These are phyloP conservation scores for Triticum dicoccoides DNA, from an alignment of 176 grass and related monocot species.

Conservation along the genomic window DNA sequence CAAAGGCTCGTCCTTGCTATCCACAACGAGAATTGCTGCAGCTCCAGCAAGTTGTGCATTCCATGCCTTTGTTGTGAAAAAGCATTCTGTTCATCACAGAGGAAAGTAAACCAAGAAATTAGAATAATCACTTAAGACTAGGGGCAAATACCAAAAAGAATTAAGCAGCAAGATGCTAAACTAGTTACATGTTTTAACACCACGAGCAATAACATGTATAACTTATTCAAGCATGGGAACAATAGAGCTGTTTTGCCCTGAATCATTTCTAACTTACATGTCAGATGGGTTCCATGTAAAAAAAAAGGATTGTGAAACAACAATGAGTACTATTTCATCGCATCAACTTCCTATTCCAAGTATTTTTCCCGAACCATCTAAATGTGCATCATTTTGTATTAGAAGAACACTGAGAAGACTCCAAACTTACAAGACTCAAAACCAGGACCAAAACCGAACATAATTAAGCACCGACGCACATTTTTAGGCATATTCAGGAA, in stretches of 20 bases:
- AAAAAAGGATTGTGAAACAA: not conserved
- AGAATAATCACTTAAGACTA: slow-evolving; percentile 5
- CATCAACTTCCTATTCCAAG: too few relatives aligned
- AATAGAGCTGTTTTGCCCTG: not conserved
- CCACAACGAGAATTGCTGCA: slow-evolving; percentile 71
- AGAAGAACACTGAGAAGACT: not conserved
- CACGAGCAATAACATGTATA: not conserved
- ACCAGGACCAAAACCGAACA: not conserved
- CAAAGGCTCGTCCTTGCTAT: slow-evolving; percentile 60
- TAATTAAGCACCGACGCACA: too few relatives aligned
- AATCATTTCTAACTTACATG: not conserved
- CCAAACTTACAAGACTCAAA: not conserved
- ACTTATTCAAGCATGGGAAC: not conserved
- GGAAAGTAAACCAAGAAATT: slow-evolving; percentile 11
- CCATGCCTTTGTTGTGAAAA: slow-evolving; percentile 87
- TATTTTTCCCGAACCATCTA: not conserved
- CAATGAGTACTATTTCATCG: not conserved
- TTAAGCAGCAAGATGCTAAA: not conserved
- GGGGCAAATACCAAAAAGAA: not conserved
- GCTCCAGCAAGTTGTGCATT: slow-evolving; percentile 87
- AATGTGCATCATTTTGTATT: not conserved
- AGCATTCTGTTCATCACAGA: slow-evolving; percentile 60
- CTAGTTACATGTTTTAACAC: slow-evolving; percentile 9
- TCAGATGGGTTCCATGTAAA: not conserved
- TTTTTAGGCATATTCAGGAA: too few relatives aligned